phyloP scores from a whole-genome alignment of 805 yeast species.

The Torulaspora indica region DNA sequence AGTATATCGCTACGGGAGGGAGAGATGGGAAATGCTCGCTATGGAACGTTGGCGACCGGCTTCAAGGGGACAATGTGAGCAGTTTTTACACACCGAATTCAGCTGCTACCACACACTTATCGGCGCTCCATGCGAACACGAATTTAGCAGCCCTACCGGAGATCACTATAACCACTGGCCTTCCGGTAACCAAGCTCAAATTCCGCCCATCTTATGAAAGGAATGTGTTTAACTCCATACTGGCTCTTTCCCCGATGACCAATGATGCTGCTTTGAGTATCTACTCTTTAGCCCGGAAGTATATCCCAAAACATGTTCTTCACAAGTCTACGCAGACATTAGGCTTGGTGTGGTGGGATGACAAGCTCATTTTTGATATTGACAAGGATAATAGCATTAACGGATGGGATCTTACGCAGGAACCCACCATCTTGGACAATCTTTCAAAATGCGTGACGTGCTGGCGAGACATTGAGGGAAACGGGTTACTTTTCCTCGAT shows the following conservation, averaged over 20 bases:
- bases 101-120: slow-evolving; percentile 2
- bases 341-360: slow-evolving; percentile 38
- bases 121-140: slow-evolving; percentile 42
- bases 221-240: slow-evolving; percentile 51
- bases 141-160: slow-evolving; percentile 49
- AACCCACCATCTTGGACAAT: slow-evolving; percentile 33
- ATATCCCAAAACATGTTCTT: slow-evolving; percentile 55
- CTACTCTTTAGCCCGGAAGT: slow-evolving; percentile 66
- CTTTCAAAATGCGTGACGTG: slow-evolving; percentile 25
- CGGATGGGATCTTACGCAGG: slow-evolving; percentile 33
- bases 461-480: slow-evolving; percentile 39
- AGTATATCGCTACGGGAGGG: slow-evolving; percentile 86
- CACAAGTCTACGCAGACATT: slow-evolving; percentile 29
- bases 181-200: slow-evolving; percentile 60
- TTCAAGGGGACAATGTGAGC: slow-evolving; percentile 3
- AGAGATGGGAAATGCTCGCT: slow-evolving; percentile 57
- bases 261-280: slow-evolving; percentile 65
- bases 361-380: slow-evolving; percentile 31
- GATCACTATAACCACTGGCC: slow-evolving; percentile 64
- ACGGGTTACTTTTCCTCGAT: slow-evolving; percentile 31
- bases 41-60: slow-evolving; percentile 35
- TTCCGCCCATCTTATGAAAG: slow-evolving; percentile 31
- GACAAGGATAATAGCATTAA: slow-evolving; percentile 33
- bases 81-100: background rate
- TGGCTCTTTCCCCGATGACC: slow-evolving; percentile 68